Base-by-base conservation (phyloP, 176 grass and related monocot species). In the Sorghum bicolor region DNA sequence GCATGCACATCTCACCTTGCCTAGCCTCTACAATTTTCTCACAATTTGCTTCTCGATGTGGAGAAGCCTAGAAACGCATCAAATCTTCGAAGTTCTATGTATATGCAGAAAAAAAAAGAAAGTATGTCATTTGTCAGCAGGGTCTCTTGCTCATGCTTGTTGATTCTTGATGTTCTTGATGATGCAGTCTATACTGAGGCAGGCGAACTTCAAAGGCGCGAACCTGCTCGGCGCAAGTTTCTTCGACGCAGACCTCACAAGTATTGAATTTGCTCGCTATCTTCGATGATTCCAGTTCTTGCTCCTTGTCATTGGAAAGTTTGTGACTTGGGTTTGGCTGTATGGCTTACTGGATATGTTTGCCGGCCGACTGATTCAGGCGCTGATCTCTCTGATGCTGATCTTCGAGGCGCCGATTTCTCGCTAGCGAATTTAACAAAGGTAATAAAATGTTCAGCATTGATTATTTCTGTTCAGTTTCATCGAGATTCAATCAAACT, bases 211-310 rank as follows among this genome's bases (percentile, higher is more conserved):
- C 84, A 94, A 91, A 86, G 95, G 90, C 11, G 81, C 92, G 5
- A 97, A 92, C 36, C 80, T 94, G 68, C 86, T 97, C 2, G 92
- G 92, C 25, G 92, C 95, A 1, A 94, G 95, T 64, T 97, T 97
- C 88, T 97, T 97, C 17, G 92, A 97, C 24, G 92, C 95, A 1
- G 92, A 97, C 82, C 82, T 97, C 1, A 97, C 95, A 91, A 92
- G 95, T 94, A 73, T 13, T 48, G 7, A 17, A 5, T 32, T 32
- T 1, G 2, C 22, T 38, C 71, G 9, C 3, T 77, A 34, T 22
- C 53, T 4, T 12, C n/a, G 44, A 32, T 3, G 8, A 5, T 74
- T 50, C 17, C 14, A 29, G 34, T 64, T 58, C 17, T 29, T 20
- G 8, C 58, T 39, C 39, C 29, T 82, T 10, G 19, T 62, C 33